Base-by-base conservation (phyloP, 768 basidiomycete genomes). In the Vararia minispora region DNA sequence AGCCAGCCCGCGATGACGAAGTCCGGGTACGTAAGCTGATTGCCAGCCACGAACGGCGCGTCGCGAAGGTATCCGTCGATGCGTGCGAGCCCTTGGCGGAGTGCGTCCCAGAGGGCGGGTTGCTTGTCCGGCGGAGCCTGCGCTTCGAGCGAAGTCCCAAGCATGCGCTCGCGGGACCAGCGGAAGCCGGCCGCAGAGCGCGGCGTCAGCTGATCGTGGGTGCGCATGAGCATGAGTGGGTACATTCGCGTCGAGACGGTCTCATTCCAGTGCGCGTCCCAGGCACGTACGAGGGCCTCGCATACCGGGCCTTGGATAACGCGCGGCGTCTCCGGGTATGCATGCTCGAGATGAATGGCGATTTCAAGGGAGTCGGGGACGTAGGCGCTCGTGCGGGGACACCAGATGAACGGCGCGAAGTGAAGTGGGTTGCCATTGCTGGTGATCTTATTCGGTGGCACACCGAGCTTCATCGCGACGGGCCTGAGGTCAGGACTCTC, bases 401-500 rank as follows among this genome's bases (percentile, higher is more conserved):
- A 69, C 37, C 62, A 50, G 28, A 76, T 69, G 22, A 64, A 59
- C 1, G 74, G 72, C 0, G 68, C 53, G 8, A 68, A 69, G 49
- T 71, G 68, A 20, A 37, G 42, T 1, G 52, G 55, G 9, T 36
- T 34, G 1, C 62, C 63, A 32, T 65, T 58, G 3, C 51, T 39
- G 18, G 54, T 53, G 12, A 35, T 51, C 10, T 28, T 28, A 0
- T 63, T 67, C 9, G 68, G 60, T 1, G 48, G 39, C 2, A 64
- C 61, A 1, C 64, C 62, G 17, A 65, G 39, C 38, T 62, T 54
- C 39, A 57, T 58, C 49, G 53, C 52, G 32, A 53, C 46, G 1
- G 35, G 20, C 36, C 53, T 62, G 35, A 78, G 66, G 37, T 76
- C 69, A 3, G 66, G 66, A 42, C 62, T 69, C 41, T 74, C 72